These are phyloP conservation scores for Globisporangium heterothallicum DNA, from an alignment of 352 stramenopile genomes.

Conservation along the genomic window DNA sequence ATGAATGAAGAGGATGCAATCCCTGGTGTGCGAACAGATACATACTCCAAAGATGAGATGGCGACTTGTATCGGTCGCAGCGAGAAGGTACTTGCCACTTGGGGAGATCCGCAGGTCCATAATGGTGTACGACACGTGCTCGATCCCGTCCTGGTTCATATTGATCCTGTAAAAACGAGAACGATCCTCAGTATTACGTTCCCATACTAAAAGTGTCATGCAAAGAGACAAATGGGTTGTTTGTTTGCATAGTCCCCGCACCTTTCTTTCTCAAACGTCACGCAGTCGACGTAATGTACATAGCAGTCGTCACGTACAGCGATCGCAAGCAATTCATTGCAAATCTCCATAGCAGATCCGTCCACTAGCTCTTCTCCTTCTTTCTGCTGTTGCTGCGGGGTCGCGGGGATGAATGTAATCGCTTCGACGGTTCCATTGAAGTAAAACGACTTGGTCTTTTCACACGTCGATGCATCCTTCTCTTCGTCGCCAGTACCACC, in stretches of 20 bases:
- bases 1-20: no score
- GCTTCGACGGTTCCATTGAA: constrained; percentile 80
- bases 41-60: constrained; percentile 74
- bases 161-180: constrained; percentile 58
- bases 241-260: no score
- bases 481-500: constrained; percentile 1
- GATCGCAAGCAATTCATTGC: constrained; percentile 49
- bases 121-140: constrained; percentile 86
- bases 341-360: background rate
- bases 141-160: constrained; percentile 83
- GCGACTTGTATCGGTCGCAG: constrained; percentile 74
- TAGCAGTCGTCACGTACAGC: constrained; percentile 81
- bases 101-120: constrained; percentile 76
- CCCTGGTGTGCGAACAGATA: no score
- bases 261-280: constrained; percentile 76
- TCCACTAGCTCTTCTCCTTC: no score
- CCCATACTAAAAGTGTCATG: no score
- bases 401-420: constrained; percentile 42
- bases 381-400: background rate
- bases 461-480: no score
- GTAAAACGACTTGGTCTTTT: constrained; percentile 80
- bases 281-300: constrained; percentile 77
- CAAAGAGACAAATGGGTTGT: no score
- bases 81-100: constrained; percentile 71
- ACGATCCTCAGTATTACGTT: background rate